phyloP scores from a whole-genome alignment of 306 rosid species.

The Inga oerstediana region DNA sequence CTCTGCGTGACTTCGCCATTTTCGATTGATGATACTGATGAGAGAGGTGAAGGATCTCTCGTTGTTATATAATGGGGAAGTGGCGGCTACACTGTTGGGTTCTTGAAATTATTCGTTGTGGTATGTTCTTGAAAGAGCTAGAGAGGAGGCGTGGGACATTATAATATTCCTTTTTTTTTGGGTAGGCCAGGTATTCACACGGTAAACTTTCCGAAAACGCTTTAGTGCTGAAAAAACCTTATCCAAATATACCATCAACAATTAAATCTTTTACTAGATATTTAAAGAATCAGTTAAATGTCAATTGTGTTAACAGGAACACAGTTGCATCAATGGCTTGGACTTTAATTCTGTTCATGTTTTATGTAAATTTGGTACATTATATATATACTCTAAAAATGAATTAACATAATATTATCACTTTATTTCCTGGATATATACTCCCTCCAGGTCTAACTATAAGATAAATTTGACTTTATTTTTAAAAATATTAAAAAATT shows the following conservation, averaged over 20 bases:
- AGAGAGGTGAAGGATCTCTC: background rate
- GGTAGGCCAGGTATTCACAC: no score
- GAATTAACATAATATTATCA: background rate
- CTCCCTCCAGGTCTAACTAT: no score
- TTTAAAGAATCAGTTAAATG: no score
- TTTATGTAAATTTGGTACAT: background rate
- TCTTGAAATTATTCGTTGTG: background rate
- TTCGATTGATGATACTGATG: slow-evolving; percentile 7
- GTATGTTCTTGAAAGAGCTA: slow-evolving; percentile 29
- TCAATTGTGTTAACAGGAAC: background rate
- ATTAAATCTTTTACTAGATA: no score
- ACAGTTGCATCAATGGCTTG: background rate
- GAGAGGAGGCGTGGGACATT: background rate
- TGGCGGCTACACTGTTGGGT: background rate
- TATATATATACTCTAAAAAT: background rate
- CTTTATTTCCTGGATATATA: no score
- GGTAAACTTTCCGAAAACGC: no score
- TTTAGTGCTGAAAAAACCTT: no score
- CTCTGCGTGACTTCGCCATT: slow-evolving; percentile 45
- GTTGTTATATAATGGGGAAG: slow-evolving; percentile 9
- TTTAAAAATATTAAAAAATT: no score
- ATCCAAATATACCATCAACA: no score
- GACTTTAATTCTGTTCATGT: background rate
- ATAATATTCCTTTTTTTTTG: no score
- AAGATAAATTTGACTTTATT: no score